These are phyloP conservation scores for Neopestalotiopsis sp. DNA, from an alignment of 2,329 filamentous ascomycete species.

Conservation along the genomic window DNA sequence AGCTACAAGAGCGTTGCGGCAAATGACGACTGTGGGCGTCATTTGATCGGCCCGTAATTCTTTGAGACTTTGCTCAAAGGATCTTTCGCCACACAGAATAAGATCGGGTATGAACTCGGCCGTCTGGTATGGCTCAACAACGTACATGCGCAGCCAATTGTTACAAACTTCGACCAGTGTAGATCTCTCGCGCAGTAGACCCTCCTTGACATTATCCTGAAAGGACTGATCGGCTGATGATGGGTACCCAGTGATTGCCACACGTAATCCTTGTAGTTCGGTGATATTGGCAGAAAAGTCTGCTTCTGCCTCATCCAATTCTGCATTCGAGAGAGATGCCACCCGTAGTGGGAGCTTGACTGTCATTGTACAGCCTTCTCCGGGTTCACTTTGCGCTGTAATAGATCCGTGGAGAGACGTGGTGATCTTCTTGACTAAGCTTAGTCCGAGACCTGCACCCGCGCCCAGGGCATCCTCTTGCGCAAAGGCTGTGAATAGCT, in stretches of 20 bases:
- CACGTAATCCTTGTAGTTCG: background rate
- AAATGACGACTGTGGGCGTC: conserved; percentile 39
- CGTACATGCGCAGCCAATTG: background rate
- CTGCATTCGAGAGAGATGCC: background rate
- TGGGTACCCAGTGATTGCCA: background rate
- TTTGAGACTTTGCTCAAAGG: conserved; percentile 22
- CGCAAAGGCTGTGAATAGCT: conserved; percentile 67
- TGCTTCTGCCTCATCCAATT: background rate
- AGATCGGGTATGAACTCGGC: conserved; percentile 26
- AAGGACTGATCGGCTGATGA: background rate
- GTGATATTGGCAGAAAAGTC: background rate
- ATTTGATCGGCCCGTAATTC: conserved; percentile 13
- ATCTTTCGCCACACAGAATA: conserved; percentile 30
- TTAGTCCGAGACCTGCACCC: conserved; percentile 69
- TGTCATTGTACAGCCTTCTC: conserved; percentile 38
- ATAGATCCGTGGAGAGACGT: conserved; percentile 25
- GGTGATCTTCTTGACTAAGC: conserved; percentile 65
- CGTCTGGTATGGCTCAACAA: background rate
- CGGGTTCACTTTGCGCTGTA: conserved; percentile 25
- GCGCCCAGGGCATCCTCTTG: conserved; percentile 67
- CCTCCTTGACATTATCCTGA: background rate
- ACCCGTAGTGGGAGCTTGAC: conserved; percentile 28
- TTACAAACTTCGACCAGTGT: background rate
- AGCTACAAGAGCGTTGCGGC: conserved; percentile 37
- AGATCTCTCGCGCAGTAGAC: background rate